Evolutionary conservation across 768 basidiomycete species (phyloP), one percentile per base, ranked within the genome.

Genomic region (Tephrocybe sp.): DNA sequence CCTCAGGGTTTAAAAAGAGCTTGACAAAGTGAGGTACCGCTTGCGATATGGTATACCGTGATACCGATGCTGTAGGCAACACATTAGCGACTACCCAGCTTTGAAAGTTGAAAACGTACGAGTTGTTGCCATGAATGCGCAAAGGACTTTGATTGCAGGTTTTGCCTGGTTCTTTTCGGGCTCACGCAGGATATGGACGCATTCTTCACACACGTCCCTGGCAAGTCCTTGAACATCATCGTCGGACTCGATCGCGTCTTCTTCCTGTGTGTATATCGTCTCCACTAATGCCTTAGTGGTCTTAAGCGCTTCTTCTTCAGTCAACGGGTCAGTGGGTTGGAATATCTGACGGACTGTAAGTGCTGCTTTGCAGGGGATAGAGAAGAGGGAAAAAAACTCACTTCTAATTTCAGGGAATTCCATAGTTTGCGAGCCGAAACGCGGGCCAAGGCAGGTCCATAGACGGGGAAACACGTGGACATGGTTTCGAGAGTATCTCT

Each of bases 101-200:
- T 14, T 14, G 30, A 25, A 52, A 26, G 8, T 46, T 3, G n/a
- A 50, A 32, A 47, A 79, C 88, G 42, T 62, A 94, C 94, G 79
- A 7, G 90, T 88, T 11, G 86, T 87, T n/a, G 78, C 70, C 66
- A 91, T 77, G 58, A 93, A 81, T 1, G 84, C 80, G 55, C 87
- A 86, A 26, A 98, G 68, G 26, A 93, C 80, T 64, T 90, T 93
- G 40, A 88, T 87, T 1, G 93, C 94, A 34, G 90, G 85, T 63
- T 85, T 85, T 1, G 95, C 93, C 65, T 93, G 90, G 64, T 81
- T 87, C 72, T 98, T 98, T 66, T 98, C 97, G 0, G 96, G 93
- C 63, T 97, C 91, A 37, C 84, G 80, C 37, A 98, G 69, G 50
- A 89, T 82, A 20, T 79, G 76, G 7, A 93, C 75, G 59, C 91